Conservation (phyloP, 2,329 filamentous ascomycete species). For the Dactylonectria macrodidyma region DNA sequence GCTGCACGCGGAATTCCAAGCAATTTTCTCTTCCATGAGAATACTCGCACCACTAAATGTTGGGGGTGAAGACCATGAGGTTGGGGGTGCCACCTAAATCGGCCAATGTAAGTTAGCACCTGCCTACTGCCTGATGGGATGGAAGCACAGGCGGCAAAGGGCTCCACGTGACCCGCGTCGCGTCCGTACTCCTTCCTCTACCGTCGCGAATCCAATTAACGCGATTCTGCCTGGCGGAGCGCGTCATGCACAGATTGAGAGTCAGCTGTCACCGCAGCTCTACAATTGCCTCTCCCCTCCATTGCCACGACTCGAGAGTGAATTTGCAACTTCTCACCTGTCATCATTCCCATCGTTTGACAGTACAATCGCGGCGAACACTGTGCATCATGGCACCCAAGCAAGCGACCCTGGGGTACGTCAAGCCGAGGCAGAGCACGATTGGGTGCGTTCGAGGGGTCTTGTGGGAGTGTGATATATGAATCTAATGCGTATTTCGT, state of each 20-base stretch:
- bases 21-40: constrained; percentile 1
- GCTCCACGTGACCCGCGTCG: constrained; percentile 47
- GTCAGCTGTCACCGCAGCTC: constrained; percentile 41
- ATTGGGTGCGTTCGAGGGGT: constrained; percentile 72
- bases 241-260: constrained; percentile 52
- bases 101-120: constrained; percentile 11
- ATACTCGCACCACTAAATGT: neutral
- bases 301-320: constrained; percentile 29
- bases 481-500: constrained; percentile 18
- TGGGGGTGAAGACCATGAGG: constrained; percentile 2
- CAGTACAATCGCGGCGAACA: constrained; percentile 24
- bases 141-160: constrained; percentile 9
- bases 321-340: constrained; percentile 21
- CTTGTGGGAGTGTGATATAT: neutral
- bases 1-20: constrained; percentile 1
- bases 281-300: constrained; percentile 37
- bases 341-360: constrained; percentile 24
- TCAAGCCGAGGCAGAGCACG: constrained; percentile 80
- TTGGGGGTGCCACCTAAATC: neutral
- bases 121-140: neutral
- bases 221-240: constrained; percentile 56
- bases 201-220: constrained; percentile 54
- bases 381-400: constrained; percentile 66
- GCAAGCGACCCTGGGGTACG: constrained; percentile 92
- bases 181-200: constrained; percentile 40